Evolutionary conservation across 2,329 filamentous ascomycete genomes (phyloP), one percentile per base, ranked within the genome.

Genomic region (Byssothecium circinans): DNA sequence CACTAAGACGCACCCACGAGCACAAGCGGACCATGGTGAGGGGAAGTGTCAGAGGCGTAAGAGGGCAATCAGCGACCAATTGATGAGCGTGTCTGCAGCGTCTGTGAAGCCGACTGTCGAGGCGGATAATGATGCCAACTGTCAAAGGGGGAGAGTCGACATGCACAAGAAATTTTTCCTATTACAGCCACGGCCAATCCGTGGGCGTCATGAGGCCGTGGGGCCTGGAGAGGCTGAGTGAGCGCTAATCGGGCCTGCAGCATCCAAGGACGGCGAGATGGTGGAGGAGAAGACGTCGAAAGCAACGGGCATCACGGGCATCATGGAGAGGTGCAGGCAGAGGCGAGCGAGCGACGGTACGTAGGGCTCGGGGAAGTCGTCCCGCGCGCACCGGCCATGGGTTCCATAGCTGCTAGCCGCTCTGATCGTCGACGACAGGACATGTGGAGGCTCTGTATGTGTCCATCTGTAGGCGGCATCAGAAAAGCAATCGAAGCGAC

Each of bases 101-200:
- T n/a, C n/a, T n/a, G n/a, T n/a, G n/a, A 23, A 20, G 35, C 50
- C 40, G 32, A 22, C 43, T 41, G 43, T 15, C 47, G 44, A 41
- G 15, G 18, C 34, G 12, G 19, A 41, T 41, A 15, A 43, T 27
- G 22, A 37, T 48, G 47, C 36, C 43, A 37, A 29, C 17, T 17
- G 33, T 25, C 27, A 12, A 35, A 41, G 34, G 37, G 30, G 40
- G 49, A 15, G 45, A 49, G 17, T 34, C 37, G 41, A 38, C 36
- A 46, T 48, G 51, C 47, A 46, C 45, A 33, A 29, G n/a, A 41
- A 48, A 49, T 41, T 34, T 43, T 40, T 22, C 36, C 40, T 42
- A 46, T 45, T 10, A 40, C 18, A 36, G 37, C 25, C 20, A 19
- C 43, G 45, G 49, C 47, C 52, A 53, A 53, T 53, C 40, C 43